phyloP scores from a whole-genome alignment of 139 green algal genomes.

The Chlorella sp. region DNA sequence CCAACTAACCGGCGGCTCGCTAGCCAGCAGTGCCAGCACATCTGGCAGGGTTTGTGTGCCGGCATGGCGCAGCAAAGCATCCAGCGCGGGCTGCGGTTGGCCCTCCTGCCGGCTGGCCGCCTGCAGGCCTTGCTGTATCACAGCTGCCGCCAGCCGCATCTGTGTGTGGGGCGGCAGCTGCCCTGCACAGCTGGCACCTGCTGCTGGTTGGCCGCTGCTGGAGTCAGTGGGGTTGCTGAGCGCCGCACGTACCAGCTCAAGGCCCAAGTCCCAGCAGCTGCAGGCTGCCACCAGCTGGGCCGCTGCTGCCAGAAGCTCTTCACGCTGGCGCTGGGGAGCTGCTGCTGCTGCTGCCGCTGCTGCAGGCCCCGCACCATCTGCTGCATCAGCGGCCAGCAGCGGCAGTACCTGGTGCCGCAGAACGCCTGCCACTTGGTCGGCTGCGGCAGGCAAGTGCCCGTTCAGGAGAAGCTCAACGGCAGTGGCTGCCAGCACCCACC shows the following conservation, averaged over 20 bases:
- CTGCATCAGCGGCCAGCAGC: background rate
- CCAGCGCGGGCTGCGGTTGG: background rate
- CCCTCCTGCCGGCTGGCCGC: background rate
- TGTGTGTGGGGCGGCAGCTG: background rate
- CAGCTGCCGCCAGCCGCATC: conserved; percentile 6
- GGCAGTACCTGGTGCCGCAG: background rate
- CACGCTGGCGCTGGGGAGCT: background rate
- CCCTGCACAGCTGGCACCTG: background rate
- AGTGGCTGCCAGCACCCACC: background rate
- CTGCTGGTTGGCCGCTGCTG: background rate
- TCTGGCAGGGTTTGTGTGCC: background rate
- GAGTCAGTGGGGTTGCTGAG: background rate
- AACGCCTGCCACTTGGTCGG: background rate
- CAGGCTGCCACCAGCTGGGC: background rate
- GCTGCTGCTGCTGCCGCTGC: background rate
- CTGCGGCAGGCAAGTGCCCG: background rate
- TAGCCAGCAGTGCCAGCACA: background rate
- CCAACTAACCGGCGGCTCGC: background rate
- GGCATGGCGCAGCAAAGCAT: background rate
- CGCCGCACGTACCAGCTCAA: background rate
- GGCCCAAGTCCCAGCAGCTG: background rate
- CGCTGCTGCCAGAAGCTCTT: background rate
- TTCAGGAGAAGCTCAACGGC: background rate
- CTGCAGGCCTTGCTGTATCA: conserved; percentile 1
- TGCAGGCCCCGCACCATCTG: background rate